Evolutionary conservation across 805 yeast genomes (phyloP).

Genomic region (Kluyveromyces siamensis): DNA sequence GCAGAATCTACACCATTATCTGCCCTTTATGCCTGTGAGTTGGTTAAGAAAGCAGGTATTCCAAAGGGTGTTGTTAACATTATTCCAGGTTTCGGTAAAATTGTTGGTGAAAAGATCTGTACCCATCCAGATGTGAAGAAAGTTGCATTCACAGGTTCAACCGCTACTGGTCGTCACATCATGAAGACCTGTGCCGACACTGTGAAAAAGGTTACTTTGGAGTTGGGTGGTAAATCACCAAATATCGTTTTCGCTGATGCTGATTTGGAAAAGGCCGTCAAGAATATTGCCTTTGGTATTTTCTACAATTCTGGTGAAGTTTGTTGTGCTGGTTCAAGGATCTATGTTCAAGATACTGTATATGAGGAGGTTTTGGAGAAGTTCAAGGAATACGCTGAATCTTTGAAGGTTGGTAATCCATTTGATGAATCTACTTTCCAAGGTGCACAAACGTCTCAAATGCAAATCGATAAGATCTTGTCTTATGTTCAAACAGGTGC

Average conservation of each 20-base stretch:
- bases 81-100: slow-evolving; percentile 71
- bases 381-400: slow-evolving; percentile 41
- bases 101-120: slow-evolving; percentile 64
- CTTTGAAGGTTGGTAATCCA: slow-evolving; percentile 67
- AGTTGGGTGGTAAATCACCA: slow-evolving; percentile 87
- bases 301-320: slow-evolving; percentile 88
- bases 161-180: slow-evolving; percentile 69
- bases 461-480: slow-evolving; percentile 58
- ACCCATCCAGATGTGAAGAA: slow-evolving; percentile 63
- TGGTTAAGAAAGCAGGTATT: slow-evolving; percentile 65
- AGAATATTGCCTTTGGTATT: slow-evolving; percentile 63
- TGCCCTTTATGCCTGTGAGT: slow-evolving; percentile 57
- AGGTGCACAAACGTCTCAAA: slow-evolving; percentile 67
- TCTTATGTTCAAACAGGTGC: slow-evolving; percentile 56
- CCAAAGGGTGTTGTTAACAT: slow-evolving; percentile 78
- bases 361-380: slow-evolving; percentile 58
- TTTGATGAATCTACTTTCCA: slow-evolving; percentile 60
- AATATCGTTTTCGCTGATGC: slow-evolving; percentile 76
- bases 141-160: slow-evolving; percentile 85
- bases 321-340: slow-evolving; percentile 87
- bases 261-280: slow-evolving; percentile 54
- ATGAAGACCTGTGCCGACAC: slow-evolving; percentile 64
- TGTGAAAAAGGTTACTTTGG: slow-evolving; percentile 73
- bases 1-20: slow-evolving; percentile 85
- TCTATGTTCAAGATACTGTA: slow-evolving; percentile 66